Evolutionary conservation across 1,139 yeast genomes (phyloP).

Genomic region (Nakaseomyces nivariensis): DNA sequence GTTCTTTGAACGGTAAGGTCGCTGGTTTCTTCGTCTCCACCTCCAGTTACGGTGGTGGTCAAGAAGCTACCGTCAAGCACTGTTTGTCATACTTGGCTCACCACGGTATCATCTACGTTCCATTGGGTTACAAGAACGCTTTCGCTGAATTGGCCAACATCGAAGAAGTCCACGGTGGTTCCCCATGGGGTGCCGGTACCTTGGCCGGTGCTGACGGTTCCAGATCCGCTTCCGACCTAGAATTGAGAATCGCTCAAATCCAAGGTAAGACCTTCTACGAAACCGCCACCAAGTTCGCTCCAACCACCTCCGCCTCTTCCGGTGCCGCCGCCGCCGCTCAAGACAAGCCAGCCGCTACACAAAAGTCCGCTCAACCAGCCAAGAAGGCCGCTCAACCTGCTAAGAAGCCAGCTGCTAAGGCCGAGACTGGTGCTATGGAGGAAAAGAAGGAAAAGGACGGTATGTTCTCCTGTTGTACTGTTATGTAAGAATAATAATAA

Average conservation of each 20-base stretch:
- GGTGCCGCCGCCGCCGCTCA: conserved; percentile 6
- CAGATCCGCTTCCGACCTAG: conserved; percentile 49
- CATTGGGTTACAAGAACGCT: conserved; percentile 47
- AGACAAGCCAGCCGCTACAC: conserved; percentile 2
- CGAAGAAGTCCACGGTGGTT: conserved; percentile 58
- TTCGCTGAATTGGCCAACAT: conserved; percentile 44
- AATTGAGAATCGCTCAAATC: conserved; percentile 45
- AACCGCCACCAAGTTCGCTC: conserved; percentile 20
- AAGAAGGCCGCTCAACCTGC: conserved; percentile 7
- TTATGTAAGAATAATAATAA: conserved; percentile 13
- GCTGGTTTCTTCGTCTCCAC: conserved; percentile 51
- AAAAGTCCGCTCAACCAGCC: conserved; percentile 3
- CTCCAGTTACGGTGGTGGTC: conserved; percentile 58
- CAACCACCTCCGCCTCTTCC: conserved; percentile 3
- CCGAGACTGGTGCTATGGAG: conserved; percentile 7
- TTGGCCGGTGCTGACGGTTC: conserved; percentile 60
- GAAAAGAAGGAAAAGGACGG: conserved; percentile 11
- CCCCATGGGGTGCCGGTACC: conserved; percentile 70
- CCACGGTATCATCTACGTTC: conserved; percentile 54
- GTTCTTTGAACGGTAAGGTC: conserved; percentile 46
- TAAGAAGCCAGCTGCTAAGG: conserved; percentile 6
- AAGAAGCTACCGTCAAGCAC: conserved; percentile 45
- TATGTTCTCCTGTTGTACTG: conserved; percentile 18
- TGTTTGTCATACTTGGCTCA: conserved; percentile 45
- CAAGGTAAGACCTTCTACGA: conserved; percentile 62